These are phyloP conservation scores for Pythium pectinolyticum DNA, from an alignment of 352 stramenopile genomes.

Conservation along the genomic window DNA sequence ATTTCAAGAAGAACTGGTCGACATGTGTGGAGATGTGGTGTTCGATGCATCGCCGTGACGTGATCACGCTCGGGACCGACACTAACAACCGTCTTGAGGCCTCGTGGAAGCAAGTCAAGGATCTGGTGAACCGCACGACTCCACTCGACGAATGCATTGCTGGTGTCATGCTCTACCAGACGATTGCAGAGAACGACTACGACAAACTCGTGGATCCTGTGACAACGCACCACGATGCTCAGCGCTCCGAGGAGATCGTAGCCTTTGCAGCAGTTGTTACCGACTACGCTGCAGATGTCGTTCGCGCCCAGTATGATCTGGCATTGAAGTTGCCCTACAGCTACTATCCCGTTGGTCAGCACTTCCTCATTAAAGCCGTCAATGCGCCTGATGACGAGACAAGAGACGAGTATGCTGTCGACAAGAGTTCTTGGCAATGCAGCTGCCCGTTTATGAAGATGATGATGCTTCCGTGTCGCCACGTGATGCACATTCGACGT, in stretches of 20 bases:
- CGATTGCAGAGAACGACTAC: constrained; percentile 13
- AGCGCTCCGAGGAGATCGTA: constrained; percentile 19
- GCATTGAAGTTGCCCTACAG: constrained; percentile 13
- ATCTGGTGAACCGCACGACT: constrained; percentile 10
- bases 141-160: constrained; percentile 24
- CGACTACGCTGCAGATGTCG: constrained; percentile 19
- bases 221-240: background rate
- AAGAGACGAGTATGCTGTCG: constrained; percentile 16
- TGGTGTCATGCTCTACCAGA: constrained; percentile 29
- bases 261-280: constrained; percentile 13
- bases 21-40: constrained; percentile 21
- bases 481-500: constrained; percentile 20
- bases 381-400: constrained; percentile 17
- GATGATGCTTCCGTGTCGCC: constrained; percentile 16
- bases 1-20: constrained; percentile 34
- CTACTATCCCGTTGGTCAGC: constrained; percentile 11
- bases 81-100: constrained; percentile 35
- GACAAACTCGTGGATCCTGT: constrained; percentile 11
- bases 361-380: constrained; percentile 13
- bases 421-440: constrained; percentile 21
- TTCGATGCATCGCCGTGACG: constrained; percentile 15
- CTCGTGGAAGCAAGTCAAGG: constrained; percentile 33
- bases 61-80: constrained; percentile 27
- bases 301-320: constrained; percentile 21
- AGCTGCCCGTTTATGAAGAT: constrained; percentile 28